Percentiles rank a stretch among this genome's conserved stretches.
These are phyloP conservation scores for Fusarium sacchari DNA, from an alignment of 2,329 filamentous ascomycete species.

Conservation along the genomic window DNA sequence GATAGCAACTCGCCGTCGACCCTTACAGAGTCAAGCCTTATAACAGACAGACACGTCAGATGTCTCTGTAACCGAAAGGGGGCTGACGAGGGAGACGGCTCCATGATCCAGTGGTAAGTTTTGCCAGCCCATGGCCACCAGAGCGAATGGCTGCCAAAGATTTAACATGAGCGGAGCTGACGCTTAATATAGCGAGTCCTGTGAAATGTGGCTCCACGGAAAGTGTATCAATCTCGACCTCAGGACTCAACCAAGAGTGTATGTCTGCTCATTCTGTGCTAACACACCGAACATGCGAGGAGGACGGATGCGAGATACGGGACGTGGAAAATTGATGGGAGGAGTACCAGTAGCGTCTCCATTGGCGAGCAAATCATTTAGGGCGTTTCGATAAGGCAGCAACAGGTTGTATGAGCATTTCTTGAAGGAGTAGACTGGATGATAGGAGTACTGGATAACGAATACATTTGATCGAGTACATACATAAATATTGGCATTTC, in stretches of 20 bases:
- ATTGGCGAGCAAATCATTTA: conserved; percentile 55
- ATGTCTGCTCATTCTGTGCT: conserved; percentile 72
- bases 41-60: conserved; percentile 58
- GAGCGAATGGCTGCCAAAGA: not conserved
- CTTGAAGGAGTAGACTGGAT: conserved; percentile 33
- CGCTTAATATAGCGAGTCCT: conserved; percentile 63
- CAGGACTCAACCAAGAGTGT: conserved; percentile 67
- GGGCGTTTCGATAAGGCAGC: conserved; percentile 52
- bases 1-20: conserved; percentile 62
- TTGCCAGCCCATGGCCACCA: not conserved
- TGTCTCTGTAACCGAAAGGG: conserved; percentile 65
- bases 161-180: conserved; percentile 20
- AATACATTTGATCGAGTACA: conserved; percentile 32
- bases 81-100: conserved; percentile 59
- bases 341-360: conserved; percentile 49
- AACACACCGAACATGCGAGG: conserved; percentile 66
- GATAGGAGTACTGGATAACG: conserved; percentile 27
- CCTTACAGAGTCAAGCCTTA: conserved; percentile 59
- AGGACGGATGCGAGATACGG: conserved; percentile 58
- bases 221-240: conserved; percentile 69
- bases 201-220: conserved; percentile 73
- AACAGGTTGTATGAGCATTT: conserved; percentile 32
- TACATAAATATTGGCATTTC: conserved; percentile 11
- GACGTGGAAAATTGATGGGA: conserved; percentile 45
- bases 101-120: conserved; percentile 72